Base-by-base conservation (phyloP, 176 grass and related monocot genomes). In the Echinochloa phyllopogon region DNA sequence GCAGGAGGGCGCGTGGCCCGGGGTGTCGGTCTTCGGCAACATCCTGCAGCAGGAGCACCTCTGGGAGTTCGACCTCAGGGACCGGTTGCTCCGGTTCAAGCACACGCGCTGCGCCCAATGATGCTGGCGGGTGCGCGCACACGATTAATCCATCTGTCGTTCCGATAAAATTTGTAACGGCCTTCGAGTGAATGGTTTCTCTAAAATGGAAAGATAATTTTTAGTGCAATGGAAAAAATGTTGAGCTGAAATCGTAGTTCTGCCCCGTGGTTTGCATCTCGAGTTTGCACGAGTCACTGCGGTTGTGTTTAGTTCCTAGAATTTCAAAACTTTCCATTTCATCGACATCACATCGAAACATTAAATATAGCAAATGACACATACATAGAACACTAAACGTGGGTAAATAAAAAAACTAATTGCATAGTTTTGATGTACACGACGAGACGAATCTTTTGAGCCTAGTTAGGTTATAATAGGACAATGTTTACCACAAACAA, bases 21-120 rank as follows among this genome's bases (percentile, higher is more conserved):
- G 91, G n/a, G 82, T 87, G 76, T 94, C 96, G 9, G 86, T 87
- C 15, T 83, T 98, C 47, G 93, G 96, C 45, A 98, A 98, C 64
- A 98, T 96, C 39, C 17, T 98, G 74, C 96, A 98, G 88, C 96
- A 98, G 88, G 93, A 98, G 69, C 96, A 98, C 90, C 76, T 91
- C 6, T 98, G 96, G 96, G 96, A 98, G 89, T 98, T 96, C 69
- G 96, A 96, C 63, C 57, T 98, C 65, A 70, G n/a, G 65, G 87
- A 92, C 58, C 90, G 73, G 71, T 87, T 74, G 85, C 80, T 98
- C 80, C 86, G 83, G 59, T 98, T 98, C 74, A 88, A 74, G 86
- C 86, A 79, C 18, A 90, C 89, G 13, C n/a, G 76, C 18, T 94
- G 93, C 89, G 37, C 80, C 8, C 56, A 71, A 70, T 86, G 62